A percentile compares a stretch with the other conserved stretches of the same genome.
Conservation (phyloP, 495 filamentous ascomycete species). For the Hyaloscypha variabilis region DNA sequence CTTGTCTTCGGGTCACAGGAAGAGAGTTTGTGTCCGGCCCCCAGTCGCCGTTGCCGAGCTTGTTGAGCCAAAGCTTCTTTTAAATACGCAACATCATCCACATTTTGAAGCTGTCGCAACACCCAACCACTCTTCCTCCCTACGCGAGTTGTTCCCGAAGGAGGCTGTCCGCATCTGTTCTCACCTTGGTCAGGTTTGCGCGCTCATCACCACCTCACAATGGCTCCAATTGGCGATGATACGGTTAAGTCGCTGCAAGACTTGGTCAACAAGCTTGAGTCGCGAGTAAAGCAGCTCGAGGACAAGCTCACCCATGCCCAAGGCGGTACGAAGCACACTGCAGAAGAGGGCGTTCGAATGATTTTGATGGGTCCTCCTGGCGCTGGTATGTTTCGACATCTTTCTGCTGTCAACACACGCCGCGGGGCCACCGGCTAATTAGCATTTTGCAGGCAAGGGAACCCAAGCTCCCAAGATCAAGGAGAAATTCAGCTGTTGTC, state of each 20-base stretch:
- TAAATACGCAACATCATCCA: conserved; percentile 21
- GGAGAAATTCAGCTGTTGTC: conserved; percentile 95
- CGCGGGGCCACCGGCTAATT: conserved; percentile 35
- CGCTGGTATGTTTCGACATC: conserved; percentile 68
- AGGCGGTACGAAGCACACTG: conserved; percentile 49
- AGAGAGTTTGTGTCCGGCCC: neutral
- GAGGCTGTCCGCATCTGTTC: neutral
- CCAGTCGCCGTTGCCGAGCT: conserved; percentile 23
- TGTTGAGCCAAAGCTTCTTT: conserved; percentile 4
- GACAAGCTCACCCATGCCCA: conserved; percentile 55
- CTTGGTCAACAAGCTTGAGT: conserved; percentile 80
- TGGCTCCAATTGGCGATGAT: conserved; percentile 86
- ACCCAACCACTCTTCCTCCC: conserved; percentile 5
- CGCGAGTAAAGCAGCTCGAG: conserved; percentile 80
- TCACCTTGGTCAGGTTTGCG: conserved; percentile 33
- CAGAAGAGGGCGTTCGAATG: conserved; percentile 71
- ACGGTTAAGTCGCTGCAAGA: conserved; percentile 72
- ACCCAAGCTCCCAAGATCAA: conserved; percentile 98
- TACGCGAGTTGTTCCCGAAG: conserved; percentile 2
- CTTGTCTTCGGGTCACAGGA: conserved; percentile 17
- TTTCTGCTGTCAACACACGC: conserved; percentile 4
- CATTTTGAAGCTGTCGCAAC: conserved; percentile 19
- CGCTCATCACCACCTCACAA: conserved; percentile 42
- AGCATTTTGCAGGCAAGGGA: conserved; percentile 77
- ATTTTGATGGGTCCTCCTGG: conserved; percentile 97